A percentile compares a stretch with the other conserved stretches of the same genome.
These are phyloP conservation scores for Rubia tinctorum DNA, from an alignment of 305 asterid genomes.

Conservation along the genomic window DNA sequence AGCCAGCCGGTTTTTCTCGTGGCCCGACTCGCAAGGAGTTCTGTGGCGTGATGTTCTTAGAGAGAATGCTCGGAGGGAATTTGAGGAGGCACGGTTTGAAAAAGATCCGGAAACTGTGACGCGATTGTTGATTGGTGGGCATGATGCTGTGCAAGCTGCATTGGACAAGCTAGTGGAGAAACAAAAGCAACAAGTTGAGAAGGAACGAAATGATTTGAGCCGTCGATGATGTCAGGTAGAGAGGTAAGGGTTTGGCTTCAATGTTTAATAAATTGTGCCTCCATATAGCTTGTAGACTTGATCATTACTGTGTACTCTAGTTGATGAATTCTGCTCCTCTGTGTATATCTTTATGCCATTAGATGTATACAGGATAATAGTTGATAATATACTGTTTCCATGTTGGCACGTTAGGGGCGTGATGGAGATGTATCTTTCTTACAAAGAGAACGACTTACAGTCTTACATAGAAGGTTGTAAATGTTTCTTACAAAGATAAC, in stretches of 20 bases:
- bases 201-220: constrained; percentile 44
- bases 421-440: too few species aligned
- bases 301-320: neutral
- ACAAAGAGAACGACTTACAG: too few species aligned
- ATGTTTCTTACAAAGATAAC: too few species aligned
- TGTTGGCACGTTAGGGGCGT: too few species aligned
- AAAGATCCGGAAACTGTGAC: constrained; percentile 82
- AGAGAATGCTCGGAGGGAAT: constrained; percentile 88
- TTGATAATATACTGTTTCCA: neutral
- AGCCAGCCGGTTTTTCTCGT: constrained; percentile 77
- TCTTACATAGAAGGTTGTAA: too few species aligned
- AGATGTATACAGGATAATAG: neutral
- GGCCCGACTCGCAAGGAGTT: constrained; percentile 78
- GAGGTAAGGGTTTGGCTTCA: neutral
- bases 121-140: constrained; percentile 78
- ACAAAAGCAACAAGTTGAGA: constrained; percentile 73
- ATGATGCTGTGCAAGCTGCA: constrained; percentile 82
- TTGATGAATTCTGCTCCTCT: neutral
- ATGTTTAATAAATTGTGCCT: neutral
- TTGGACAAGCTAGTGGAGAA: constrained; percentile 89
- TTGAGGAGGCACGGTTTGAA: constrained; percentile 76
- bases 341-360: neutral
- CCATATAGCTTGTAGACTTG: neutral
- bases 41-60: constrained; percentile 85
- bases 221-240: constrained; percentile 33